These are phyloP conservation scores for Psilocybe mexicana DNA, from an alignment of 1,284 basidiomycete species.

Conservation along the genomic window DNA sequence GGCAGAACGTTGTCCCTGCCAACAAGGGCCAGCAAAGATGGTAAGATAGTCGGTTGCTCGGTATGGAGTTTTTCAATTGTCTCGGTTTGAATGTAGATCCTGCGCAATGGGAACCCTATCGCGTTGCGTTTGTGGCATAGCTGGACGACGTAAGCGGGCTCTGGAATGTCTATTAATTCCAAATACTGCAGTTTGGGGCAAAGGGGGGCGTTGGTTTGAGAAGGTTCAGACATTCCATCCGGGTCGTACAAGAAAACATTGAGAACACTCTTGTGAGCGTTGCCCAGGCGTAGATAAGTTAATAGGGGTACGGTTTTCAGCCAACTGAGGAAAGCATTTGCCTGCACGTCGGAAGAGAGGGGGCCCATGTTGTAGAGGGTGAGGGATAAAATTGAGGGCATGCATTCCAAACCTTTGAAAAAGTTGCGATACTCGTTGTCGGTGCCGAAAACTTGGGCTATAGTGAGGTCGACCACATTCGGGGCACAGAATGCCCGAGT, in stretches of 20 bases:
- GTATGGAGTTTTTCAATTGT: conserved; percentile 16
- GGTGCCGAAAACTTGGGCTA: conserved; percentile 42
- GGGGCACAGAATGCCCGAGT: conserved; percentile 51
- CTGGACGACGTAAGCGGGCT: conserved; percentile 23
- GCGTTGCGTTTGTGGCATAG: conserved; percentile 25
- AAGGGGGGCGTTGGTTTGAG: not conserved
- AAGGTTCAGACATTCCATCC: not conserved
- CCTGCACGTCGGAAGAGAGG: conserved; percentile 29
- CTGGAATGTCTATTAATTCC: conserved; percentile 35
- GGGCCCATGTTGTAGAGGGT: conserved; percentile 42
- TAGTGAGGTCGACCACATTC: conserved; percentile 50
- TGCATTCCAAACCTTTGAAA: conserved; percentile 42
- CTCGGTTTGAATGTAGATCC: conserved; percentile 32
- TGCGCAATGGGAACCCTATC: conserved; percentile 30
- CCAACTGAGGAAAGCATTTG: conserved; percentile 42
- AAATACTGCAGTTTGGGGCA: conserved; percentile 38
- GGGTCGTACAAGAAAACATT: conserved; percentile 45
- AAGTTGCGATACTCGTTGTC: conserved; percentile 50
- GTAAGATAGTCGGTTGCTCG: not conserved
- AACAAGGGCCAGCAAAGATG: too few species aligned
- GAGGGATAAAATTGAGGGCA: conserved; percentile 49
- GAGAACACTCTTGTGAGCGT: conserved; percentile 40
- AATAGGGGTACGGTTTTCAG: conserved; percentile 55
- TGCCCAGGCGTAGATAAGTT: conserved; percentile 47
- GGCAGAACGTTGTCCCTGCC: not conserved